Evolutionary conservation across 2,329 filamentous ascomycete species (phyloP).

Genomic region (Clarireedia hainanense): DNA sequence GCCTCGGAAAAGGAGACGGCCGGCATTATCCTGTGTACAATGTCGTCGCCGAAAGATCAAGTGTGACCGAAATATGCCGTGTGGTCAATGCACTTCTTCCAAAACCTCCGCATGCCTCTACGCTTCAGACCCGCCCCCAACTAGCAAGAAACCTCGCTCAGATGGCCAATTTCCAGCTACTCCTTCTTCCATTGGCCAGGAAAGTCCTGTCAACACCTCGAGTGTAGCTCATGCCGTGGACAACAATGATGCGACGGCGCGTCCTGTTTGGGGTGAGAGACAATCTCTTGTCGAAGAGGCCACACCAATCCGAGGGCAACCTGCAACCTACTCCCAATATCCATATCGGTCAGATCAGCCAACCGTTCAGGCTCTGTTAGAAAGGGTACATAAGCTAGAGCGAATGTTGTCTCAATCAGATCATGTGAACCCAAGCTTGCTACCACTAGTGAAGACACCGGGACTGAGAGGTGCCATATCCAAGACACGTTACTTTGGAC

Average conservation of each 20-base stretch:
- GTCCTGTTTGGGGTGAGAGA: not conserved
- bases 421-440: not conserved
- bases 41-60: conserved; percentile 30
- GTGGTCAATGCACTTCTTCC: conserved; percentile 6
- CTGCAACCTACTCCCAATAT: not conserved
- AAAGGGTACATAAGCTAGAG: conserved; percentile 4
- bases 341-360: not conserved
- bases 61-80: conserved; percentile 9
- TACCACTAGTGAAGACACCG: not conserved
- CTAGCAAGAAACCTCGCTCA: not conserved
- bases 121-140: not conserved
- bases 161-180: not conserved
- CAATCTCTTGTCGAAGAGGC: not conserved
- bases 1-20: conserved; percentile 20
- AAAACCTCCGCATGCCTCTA: conserved; percentile 5
- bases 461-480: conserved; percentile 11
- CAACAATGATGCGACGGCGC: not conserved
- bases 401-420: not conserved
- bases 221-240: not conserved
- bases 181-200: not conserved
- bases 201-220: not conserved
- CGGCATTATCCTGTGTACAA: conserved; percentile 35
- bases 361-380: conserved; percentile 1
- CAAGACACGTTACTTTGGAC: conserved; percentile 17
- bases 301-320: not conserved